A percentile compares a stretch with the other conserved stretches of the same genome.
Conservation (phyloP, 2,329 filamentous ascomycete genomes). For the Cryphonectria naterciae region DNA sequence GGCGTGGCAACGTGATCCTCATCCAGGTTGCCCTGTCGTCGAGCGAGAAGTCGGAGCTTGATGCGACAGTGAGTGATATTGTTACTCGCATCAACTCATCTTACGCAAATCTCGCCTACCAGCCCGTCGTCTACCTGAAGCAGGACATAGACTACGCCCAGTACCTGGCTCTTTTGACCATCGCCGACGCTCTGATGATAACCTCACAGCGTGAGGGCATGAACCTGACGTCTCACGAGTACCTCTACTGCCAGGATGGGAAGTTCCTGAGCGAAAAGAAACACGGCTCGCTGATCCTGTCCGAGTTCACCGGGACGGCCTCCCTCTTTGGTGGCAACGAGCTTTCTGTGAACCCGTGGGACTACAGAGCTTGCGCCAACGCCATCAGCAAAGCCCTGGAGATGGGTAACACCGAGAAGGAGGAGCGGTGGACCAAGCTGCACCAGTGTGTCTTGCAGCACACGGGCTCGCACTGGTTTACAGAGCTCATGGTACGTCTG, state of each 20-base stretch:
- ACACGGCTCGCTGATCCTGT: conserved; percentile 86
- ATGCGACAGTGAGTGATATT: conserved; percentile 89
- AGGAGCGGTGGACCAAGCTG: conserved; percentile 73
- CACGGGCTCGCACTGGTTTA: conserved; percentile 85
- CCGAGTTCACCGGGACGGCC: conserved; percentile 92
- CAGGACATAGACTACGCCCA: conserved; percentile 93
- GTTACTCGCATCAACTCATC: conserved; percentile 91
- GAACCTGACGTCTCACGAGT: conserved; percentile 96
- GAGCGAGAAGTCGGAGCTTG: conserved; percentile 84
- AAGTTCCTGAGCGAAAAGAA: conserved; percentile 70
- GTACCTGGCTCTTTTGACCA: conserved; percentile 87
- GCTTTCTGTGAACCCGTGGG: conserved; percentile 91
- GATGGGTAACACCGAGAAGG: conserved; percentile 76
- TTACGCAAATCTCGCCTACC: conserved; percentile 88
- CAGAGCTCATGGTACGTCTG: conserved; percentile 72
- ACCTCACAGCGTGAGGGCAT: conserved; percentile 95
- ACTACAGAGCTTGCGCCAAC: conserved; percentile 85
- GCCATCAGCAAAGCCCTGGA: conserved; percentile 83
- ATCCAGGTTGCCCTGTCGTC: conserved; percentile 94
- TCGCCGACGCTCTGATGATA: conserved; percentile 91
- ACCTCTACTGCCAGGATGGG: conserved; percentile 90
- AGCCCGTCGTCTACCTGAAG: conserved; percentile 90
- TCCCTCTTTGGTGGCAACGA: conserved; percentile 82
- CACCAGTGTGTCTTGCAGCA: conserved; percentile 76
- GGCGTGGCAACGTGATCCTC: conserved; percentile 83